Evolutionary conservation across 2,329 filamentous ascomycete genomes (phyloP).

Genomic region (Claviceps sp.): DNA sequence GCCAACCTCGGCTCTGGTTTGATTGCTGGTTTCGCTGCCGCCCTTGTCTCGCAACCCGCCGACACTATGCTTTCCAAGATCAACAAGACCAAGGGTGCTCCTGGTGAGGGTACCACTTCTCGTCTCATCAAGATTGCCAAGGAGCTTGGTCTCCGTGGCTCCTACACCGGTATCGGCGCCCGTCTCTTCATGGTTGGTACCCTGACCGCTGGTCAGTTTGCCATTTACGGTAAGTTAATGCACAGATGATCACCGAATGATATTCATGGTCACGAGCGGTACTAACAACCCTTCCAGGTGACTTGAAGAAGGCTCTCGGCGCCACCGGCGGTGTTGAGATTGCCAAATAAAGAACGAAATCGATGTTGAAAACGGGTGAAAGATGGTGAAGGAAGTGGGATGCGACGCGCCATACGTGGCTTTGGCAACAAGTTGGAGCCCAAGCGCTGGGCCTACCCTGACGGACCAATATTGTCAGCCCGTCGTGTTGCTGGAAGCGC

Average conservation of each 20-base stretch:
- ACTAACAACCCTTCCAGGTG: conserved; percentile 20
- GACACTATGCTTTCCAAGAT: conserved; percentile 93
- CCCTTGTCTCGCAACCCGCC: conserved; percentile 76
- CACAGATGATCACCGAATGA: neutral
- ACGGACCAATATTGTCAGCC: neutral
- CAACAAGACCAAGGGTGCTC: conserved; percentile 85
- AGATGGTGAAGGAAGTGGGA: neutral
- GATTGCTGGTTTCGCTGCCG: conserved; percentile 63
- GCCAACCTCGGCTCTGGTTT: conserved; percentile 57
- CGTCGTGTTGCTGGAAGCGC: conserved; percentile 1
- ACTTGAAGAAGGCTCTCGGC: conserved; percentile 50
- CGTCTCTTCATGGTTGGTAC: conserved; percentile 53
- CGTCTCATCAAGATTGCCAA: conserved; percentile 79
- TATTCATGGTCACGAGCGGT: neutral
- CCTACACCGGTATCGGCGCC: conserved; percentile 70
- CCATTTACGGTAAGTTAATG: conserved; percentile 52
- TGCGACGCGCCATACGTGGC: neutral
- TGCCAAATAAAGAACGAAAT: conserved; percentile 10
- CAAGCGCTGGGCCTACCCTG: conserved; percentile 9
- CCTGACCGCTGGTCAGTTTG: conserved; percentile 70
- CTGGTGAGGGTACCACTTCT: conserved; percentile 69
- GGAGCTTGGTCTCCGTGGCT: conserved; percentile 70
- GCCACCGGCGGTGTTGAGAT: conserved; percentile 13
- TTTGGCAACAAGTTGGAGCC: conserved; percentile 2
- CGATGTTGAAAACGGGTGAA: neutral